These are phyloP conservation scores for Zanthoxylum bungeanum DNA, from an alignment of 345 rosid genomes.

Conservation along the genomic window DNA sequence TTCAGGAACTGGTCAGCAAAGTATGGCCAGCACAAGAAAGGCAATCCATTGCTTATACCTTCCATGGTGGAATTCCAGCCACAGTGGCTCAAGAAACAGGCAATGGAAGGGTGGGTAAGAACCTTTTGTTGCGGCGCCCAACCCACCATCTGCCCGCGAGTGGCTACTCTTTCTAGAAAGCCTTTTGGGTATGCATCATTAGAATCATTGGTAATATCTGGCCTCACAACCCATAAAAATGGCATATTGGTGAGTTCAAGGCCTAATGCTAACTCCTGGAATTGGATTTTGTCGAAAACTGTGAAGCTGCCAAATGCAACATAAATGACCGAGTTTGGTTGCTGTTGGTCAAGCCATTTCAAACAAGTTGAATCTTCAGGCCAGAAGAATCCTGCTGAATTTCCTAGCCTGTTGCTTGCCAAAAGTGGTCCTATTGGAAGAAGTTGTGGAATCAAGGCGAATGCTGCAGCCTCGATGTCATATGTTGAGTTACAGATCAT, in stretches of 20 bases:
- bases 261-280: slow-evolving; percentile 39
- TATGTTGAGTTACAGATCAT: slow-evolving; percentile 26
- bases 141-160: slow-evolving; percentile 20
- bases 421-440: slow-evolving; percentile 35
- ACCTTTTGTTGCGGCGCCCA: slow-evolving; percentile 49
- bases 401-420: slow-evolving; percentile 11
- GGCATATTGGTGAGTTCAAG: slow-evolving; percentile 23
- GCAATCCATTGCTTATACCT: slow-evolving; percentile 44
- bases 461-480: slow-evolving; percentile 36
- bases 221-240: slow-evolving; percentile 19
- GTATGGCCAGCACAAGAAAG: slow-evolving; percentile 53
- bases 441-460: slow-evolving; percentile 11
- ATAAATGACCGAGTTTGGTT: slow-evolving; percentile 33
- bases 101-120: slow-evolving; percentile 31
- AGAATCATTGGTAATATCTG: slow-evolving; percentile 14
- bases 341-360: slow-evolving; percentile 32
- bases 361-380: slow-evolving; percentile 33
- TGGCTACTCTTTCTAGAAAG: background rate
- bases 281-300: slow-evolving; percentile 16
- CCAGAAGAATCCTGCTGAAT: slow-evolving; percentile 30
- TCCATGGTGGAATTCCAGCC: slow-evolving; percentile 72
- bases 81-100: slow-evolving; percentile 52
- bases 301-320: slow-evolving; percentile 44
- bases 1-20: slow-evolving; percentile 49
- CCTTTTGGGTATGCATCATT: slow-evolving; percentile 15